phyloP scores from a whole-genome alignment of 495 filamentous ascomycete genomes.

The Chaetomium fimeti region DNA sequence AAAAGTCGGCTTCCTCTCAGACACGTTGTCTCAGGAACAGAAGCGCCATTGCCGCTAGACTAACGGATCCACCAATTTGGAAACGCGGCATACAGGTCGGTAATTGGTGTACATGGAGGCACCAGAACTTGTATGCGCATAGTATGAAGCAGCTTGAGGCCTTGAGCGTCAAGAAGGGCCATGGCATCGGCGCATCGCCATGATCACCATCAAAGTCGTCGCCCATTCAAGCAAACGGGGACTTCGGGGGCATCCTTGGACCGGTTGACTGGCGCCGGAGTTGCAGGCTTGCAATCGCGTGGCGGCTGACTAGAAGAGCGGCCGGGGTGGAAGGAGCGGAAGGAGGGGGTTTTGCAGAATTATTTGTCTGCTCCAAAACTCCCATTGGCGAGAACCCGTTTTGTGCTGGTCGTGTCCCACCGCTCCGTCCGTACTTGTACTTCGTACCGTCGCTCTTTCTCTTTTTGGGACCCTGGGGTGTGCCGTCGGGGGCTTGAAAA shows the following conservation, averaged over 20 bases:
- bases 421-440: neutral
- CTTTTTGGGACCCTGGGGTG: neutral
- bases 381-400: neutral
- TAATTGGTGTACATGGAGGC: neutral
- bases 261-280: neutral
- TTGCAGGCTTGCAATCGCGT: neutral
- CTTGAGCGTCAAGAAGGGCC: too few species aligned
- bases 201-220: too few species aligned
- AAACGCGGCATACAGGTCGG: too few species aligned
- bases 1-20: neutral
- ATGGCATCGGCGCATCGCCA: too few species aligned
- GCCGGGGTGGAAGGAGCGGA: neutral
- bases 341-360: slow-evolving; percentile 1
- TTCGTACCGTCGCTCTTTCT: slow-evolving; percentile 6
- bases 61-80: neutral
- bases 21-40: neutral
- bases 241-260: neutral
- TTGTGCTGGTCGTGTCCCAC: neutral
- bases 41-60: neutral
- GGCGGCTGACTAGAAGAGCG: neutral
- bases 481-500: neutral
- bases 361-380: neutral
- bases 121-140: too few species aligned
- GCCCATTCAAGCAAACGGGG: neutral
- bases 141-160: too few species aligned